A percentile compares a stretch with the other conserved stretches of the same genome.
phyloP scores from a whole-genome alignment of 2,329 filamentous ascomycete species.

The Aureobasidium sp. region DNA sequence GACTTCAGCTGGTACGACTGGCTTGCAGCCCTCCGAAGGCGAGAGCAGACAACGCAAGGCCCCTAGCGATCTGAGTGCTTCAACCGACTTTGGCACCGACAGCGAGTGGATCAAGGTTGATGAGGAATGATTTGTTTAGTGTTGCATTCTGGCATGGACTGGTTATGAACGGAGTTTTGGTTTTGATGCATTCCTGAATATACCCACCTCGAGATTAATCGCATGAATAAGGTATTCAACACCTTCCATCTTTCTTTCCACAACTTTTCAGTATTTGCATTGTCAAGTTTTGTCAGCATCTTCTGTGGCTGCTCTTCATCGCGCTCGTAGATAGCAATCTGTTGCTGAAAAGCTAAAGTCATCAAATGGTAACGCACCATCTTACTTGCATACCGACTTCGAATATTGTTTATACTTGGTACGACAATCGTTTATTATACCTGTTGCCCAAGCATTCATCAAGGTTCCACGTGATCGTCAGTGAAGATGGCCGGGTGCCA shows the following conservation, averaged over 20 bases:
- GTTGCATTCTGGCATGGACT: neutral
- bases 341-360: neutral
- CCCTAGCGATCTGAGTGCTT: conserved; percentile 23
- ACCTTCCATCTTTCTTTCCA: neutral
- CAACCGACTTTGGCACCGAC: conserved; percentile 57
- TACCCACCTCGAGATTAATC: conserved; percentile 14
- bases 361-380: neutral
- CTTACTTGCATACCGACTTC: neutral
- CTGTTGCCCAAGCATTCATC: neutral
- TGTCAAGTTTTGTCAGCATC: neutral
- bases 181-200: conserved; percentile 8
- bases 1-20: neutral
- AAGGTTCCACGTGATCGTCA: conserved; percentile 3
- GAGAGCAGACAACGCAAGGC: conserved; percentile 10
- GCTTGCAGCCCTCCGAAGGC: neutral
- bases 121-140: conserved; percentile 45
- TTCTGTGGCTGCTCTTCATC: neutral
- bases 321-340: neutral
- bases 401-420: no score
- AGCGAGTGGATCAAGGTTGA: conserved; percentile 97
- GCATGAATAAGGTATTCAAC: neutral
- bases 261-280: neutral
- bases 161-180: neutral
- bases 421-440: no score
- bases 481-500: neutral